Base-by-base conservation (phyloP, 2,329 filamentous ascomycete species). In the Meredithiella fracta region DNA sequence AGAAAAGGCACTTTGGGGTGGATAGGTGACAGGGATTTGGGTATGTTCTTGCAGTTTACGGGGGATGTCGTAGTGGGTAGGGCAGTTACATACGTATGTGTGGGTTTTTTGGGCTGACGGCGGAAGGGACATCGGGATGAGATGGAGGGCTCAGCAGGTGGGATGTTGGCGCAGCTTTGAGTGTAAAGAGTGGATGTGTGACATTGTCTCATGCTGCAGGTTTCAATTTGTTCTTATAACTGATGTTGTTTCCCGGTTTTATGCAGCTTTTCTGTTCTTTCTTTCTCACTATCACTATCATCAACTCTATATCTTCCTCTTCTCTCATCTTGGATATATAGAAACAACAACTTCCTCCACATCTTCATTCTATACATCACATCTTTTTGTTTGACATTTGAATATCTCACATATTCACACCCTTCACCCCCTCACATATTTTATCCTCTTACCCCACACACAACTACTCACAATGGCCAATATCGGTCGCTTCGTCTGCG, bases 401-500 rank as follows among this genome's bases (percentile, higher is more conserved):
- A 42, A 29, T 37, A 8, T 25, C 23, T 47, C 31, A 38, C 23
- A n/a, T 42, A 47, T 42, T 47, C 47, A 51, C 51, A 14, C n/a
- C 26, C 22, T 44, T 23, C n/a, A 17, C 17, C 22, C 20, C 54
- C 34, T 20, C 15, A 31, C 47, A 22, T 44, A 11, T 25, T 34
- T 42, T 49, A 25, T 6, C 20, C 44, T 22, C n/a, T 22, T 49
- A 25, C 40, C 29, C n/a, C 17, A 42, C 38, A 15, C 23, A 8
- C 44, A 25, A 22, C 44, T 25, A 20, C 29, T 54, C 67, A 66
- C 61, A 60, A 77, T 77, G 74, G 69, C 83, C 71, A 55, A 55
- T 44, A 75, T 78, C 65, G 90, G 87, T 62, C 80, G 91, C 65
- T 80, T 91, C 64, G 73, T 86, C 67, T 96, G 89, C 71, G 92